Evolutionary conservation across 495 filamentous ascomycete species (phyloP), one percentile per base, ranked within the genome.

Genomic region (Letharia columbiana): DNA sequence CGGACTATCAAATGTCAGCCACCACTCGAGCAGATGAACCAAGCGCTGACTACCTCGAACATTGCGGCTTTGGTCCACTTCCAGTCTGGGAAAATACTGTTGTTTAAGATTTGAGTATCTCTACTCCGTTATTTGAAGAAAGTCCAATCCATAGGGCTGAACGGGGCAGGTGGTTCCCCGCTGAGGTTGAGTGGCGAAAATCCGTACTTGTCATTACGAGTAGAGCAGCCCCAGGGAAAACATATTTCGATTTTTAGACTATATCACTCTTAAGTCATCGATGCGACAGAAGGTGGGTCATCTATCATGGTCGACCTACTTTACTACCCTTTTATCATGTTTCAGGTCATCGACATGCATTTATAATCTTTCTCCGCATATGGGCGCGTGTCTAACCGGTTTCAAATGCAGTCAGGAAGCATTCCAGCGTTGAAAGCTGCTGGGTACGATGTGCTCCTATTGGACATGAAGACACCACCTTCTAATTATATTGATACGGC

Each of bases 1-100:
- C 80, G 28, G 52, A 56, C 52, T 56, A 35, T 56, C 28, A 13
- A 31, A 18, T 15, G 44, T 50, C 17, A 64, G 56, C 35, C n/a
- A 12, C 9, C 9, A 35, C 31, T 31, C 40, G 11, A 18, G 17
- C 11, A 18, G 35, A 35, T 3, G n/a, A n/a, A 42, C 35, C n/a
- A 20, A 42, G 40, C 42, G 8, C 18, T 28, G 20, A 56, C 58
- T 45, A 41, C 50, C 33, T 62, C 40, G 62, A 66, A 64, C 64
- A 68, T 39, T 37, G 63, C 45, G 15, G 15, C 52, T 56, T 35
- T 35, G 4, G 5, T 31, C 23, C 11, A 2, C 23, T 23, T 3
- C 11, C 18, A 18, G 0, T 31, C 2, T 35, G 57, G 35, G 18
- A 60, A 60, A 9, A 28, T 28, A 60, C 10, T 17, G 10, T 20